Percentiles rank a stretch among this genome's conserved stretches.
phyloP scores from a whole-genome alignment of 2,329 filamentous ascomycete genomes.

The Didymella keratinophila region DNA sequence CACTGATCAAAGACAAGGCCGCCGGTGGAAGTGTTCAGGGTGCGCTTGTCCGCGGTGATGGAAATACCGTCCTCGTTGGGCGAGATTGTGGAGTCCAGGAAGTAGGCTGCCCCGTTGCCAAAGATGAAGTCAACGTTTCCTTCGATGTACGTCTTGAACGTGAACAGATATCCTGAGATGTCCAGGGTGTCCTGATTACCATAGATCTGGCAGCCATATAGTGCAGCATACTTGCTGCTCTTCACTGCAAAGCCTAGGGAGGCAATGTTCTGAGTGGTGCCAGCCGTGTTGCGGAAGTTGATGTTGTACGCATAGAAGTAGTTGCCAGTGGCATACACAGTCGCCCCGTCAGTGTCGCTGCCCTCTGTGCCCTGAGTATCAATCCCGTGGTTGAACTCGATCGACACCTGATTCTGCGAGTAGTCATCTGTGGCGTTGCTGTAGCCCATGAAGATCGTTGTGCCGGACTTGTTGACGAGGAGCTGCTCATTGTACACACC shows the following conservation, averaged over 20 bases:
- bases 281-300: slow-evolving; percentile 53
- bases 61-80: slow-evolving; percentile 48
- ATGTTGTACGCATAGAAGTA: slow-evolving; percentile 53
- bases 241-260: slow-evolving; percentile 53
- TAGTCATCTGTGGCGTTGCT: slow-evolving; percentile 49
- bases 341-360: slow-evolving; percentile 51
- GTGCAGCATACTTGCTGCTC: slow-evolving; percentile 52
- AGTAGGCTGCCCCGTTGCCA: slow-evolving; percentile 56
- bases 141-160: slow-evolving; percentile 52
- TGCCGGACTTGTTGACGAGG: slow-evolving; percentile 50
- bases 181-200: slow-evolving; percentile 52
- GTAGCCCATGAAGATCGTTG: slow-evolving; percentile 53
- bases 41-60: slow-evolving; percentile 53
- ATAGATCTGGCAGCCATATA: slow-evolving; percentile 50
- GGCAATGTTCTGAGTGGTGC: slow-evolving; percentile 49
- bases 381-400: slow-evolving; percentile 47
- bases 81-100: slow-evolving; percentile 51
- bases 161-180: slow-evolving; percentile 51
- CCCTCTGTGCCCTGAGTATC: slow-evolving; percentile 47
- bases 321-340: slow-evolving; percentile 52
- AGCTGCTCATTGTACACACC: slow-evolving; percentile 53
- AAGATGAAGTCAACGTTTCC: slow-evolving; percentile 56
- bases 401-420: slow-evolving; percentile 49
- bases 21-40: slow-evolving; percentile 48
- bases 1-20: slow-evolving; percentile 52